phyloP scores from a whole-genome alignment of 805 yeast species.

The Cyberlindnera mycetangii region DNA sequence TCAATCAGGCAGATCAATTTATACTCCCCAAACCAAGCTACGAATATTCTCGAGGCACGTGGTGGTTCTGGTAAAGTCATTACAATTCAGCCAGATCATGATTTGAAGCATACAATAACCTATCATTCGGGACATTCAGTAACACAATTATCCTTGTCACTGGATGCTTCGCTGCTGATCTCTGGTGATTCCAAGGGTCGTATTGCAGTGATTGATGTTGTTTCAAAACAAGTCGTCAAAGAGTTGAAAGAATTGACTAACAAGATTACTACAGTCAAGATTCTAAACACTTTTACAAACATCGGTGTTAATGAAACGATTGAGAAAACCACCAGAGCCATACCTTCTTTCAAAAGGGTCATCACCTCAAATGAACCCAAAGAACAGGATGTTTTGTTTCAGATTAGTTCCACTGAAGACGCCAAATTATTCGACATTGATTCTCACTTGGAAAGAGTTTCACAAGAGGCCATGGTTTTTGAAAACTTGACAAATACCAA shows the following conservation, averaged over 20 bases:
- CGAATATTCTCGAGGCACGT: conserved; percentile 27
- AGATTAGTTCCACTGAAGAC: conserved; percentile 26
- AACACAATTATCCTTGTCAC: conserved; percentile 54
- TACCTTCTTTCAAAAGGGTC: conserved; percentile 67
- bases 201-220: conserved; percentile 64
- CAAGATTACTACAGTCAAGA: conserved; percentile 19
- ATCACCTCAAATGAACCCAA: conserved; percentile 40
- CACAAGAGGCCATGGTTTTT: conserved; percentile 51
- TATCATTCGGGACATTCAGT: conserved; percentile 45
- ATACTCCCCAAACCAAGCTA: conserved; percentile 33
- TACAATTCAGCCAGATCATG: conserved; percentile 43
- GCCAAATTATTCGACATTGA: conserved; percentile 38
- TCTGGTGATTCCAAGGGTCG: conserved; percentile 76
- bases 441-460: conserved; percentile 46
- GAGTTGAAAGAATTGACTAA: conserved; percentile 38
- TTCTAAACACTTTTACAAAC: conserved; percentile 16
- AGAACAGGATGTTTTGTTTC: conserved; percentile 42
- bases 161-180: conserved; percentile 71
- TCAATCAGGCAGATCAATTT: conserved; percentile 53
- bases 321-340: conserved; percentile 32
- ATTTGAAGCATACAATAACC: conserved; percentile 47
- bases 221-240: conserved; percentile 64
- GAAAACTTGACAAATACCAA: conserved; percentile 39
- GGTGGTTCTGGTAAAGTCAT: conserved; percentile 31
- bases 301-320: conserved; percentile 1